Conservation (phyloP, 2,329 filamentous ascomycete species). For the Neofusicoccum umdonicola region DNA sequence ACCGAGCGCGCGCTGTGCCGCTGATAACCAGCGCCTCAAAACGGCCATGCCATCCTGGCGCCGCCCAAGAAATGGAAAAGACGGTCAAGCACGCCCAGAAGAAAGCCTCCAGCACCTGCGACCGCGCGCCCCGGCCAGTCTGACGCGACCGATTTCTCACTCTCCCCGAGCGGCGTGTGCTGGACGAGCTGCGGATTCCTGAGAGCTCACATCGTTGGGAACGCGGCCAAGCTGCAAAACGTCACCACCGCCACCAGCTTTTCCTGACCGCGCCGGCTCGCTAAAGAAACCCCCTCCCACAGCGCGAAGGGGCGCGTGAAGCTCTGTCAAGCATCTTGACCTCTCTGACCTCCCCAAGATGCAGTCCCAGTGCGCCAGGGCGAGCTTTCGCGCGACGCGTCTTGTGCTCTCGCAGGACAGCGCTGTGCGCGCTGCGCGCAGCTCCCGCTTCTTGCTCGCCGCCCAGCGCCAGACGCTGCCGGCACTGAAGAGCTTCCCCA, state of each 20-base stretch:
- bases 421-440: background rate
- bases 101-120: background rate
- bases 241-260: constrained; percentile 7
- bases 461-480: background rate
- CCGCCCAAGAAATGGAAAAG: background rate
- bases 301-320: background rate
- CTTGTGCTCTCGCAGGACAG: constrained; percentile 5
- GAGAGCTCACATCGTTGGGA: background rate
- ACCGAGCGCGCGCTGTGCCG: constrained; percentile 8
- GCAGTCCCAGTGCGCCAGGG: constrained; percentile 18
- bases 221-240: background rate
- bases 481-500: background rate
- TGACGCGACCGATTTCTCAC: background rate
- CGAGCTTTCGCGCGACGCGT: constrained; percentile 15
- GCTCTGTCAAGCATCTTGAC: background rate
- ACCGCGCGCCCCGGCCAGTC: background rate
- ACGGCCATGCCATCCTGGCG: background rate
- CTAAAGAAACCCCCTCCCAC: background rate
- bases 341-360: background rate
- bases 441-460: background rate
- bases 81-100: background rate
- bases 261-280: background rate
- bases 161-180: background rate
- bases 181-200: background rate
- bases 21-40: constrained; percentile 14